Evolutionary conservation across 257 asterid genomes (phyloP).

Genomic region (Jaltomata sinuosa): DNA sequence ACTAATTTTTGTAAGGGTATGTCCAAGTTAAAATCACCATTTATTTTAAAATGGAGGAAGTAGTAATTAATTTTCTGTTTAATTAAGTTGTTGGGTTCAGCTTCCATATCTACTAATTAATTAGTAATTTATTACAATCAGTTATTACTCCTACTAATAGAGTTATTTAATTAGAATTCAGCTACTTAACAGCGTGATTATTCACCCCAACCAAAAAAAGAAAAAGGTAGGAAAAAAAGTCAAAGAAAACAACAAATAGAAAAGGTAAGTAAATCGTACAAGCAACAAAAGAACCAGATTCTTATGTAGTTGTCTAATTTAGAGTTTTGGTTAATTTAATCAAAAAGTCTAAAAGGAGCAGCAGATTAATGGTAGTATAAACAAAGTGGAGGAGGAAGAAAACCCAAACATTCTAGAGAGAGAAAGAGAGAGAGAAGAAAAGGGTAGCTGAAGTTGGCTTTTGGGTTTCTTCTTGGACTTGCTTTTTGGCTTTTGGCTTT

Average conservation of each 20-base stretch:
- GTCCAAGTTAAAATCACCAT: too few relatives aligned
- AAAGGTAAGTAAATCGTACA: neutral
- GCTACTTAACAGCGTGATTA: too few relatives aligned
- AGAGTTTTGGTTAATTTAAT: neutral
- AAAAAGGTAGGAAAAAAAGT: neutral
- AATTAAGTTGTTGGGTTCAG: constrained; percentile 14
- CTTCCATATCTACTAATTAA: neutral
- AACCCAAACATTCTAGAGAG: constrained; percentile 4
- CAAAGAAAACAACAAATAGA: constrained; percentile 1
- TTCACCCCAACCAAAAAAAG: neutral
- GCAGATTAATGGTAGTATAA: neutral
- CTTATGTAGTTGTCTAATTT: neutral
- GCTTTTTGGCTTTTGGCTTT: constrained; percentile 5
- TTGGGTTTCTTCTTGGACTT: neutral
- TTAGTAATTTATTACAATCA: neutral
- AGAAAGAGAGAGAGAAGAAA: neutral
- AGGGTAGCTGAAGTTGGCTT: neutral
- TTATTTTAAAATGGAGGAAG: too few relatives aligned
- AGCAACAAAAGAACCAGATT: neutral
- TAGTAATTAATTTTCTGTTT: too few relatives aligned
- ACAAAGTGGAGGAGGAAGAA: neutral
- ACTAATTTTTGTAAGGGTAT: too few relatives aligned
- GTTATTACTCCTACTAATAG: neutral
- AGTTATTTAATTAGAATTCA: constrained; percentile 10
- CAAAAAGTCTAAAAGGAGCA: constrained; percentile 2